These are phyloP conservation scores for Geranium incanum DNA, from an alignment of 441 rosid genomes.

Conservation along the genomic window DNA sequence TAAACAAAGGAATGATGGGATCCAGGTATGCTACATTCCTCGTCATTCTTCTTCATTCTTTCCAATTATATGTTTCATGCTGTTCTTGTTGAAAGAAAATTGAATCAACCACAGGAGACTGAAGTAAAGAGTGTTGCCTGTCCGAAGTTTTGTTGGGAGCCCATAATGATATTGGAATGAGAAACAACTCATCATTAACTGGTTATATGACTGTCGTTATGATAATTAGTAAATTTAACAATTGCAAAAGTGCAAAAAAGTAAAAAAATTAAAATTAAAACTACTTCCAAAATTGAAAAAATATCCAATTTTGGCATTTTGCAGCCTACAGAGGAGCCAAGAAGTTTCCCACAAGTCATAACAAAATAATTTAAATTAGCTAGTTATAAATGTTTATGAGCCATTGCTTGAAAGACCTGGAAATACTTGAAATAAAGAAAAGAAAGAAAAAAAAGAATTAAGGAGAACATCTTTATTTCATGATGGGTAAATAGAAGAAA, in stretches of 20 bases:
- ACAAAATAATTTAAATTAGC: background rate
- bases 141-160: background rate
- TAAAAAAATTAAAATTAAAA: too few relatives aligned
- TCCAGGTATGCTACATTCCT: constrained; percentile 50
- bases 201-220: too few relatives aligned
- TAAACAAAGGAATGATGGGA: constrained; percentile 89
- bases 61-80: constrained; percentile 8
- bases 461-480: background rate
- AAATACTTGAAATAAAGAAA: background rate
- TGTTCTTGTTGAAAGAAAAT: background rate
- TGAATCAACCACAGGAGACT: background rate
- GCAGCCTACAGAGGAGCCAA: background rate
- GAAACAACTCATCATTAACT: background rate
- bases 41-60: background rate
- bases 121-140: background rate
- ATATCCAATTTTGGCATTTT: background rate
- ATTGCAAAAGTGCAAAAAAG: background rate
- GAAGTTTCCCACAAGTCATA: background rate
- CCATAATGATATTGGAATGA: background rate
- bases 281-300: background rate
- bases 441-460: too few relatives aligned
- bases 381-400: too few relatives aligned
- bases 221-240: background rate
- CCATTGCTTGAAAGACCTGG: background rate
- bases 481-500: background rate